Conservation (phyloP, 495 filamentous ascomycete genomes). For the Penicillium crystallinum region DNA sequence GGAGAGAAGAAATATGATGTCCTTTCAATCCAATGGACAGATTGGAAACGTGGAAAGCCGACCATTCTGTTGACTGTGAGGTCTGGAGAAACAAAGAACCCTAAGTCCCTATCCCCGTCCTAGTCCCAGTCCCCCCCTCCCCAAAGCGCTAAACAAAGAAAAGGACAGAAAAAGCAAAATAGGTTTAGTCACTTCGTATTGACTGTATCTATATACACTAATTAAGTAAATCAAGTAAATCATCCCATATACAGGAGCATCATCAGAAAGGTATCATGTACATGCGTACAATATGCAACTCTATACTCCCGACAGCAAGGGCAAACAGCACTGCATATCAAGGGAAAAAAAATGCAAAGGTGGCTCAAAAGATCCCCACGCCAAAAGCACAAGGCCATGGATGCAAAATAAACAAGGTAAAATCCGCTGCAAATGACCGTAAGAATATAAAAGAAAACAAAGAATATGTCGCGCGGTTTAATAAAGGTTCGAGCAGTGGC, state of each 20-base stretch:
- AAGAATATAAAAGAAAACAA: background rate
- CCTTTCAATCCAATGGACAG: background rate
- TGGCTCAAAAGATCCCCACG: slow-evolving; percentile 4
- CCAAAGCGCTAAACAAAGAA: slow-evolving; percentile 1
- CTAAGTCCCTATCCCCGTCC: too few species aligned
- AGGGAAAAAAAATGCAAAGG: slow-evolving; percentile 17
- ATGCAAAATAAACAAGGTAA: slow-evolving; percentile 4
- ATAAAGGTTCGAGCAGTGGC: background rate
- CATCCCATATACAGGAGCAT: slow-evolving; percentile 17
- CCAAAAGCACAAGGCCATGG: slow-evolving; percentile 2
- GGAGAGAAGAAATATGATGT: background rate
- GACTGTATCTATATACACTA: slow-evolving; percentile 6
- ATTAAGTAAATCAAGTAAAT: slow-evolving; percentile 6
- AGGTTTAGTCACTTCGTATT: slow-evolving; percentile 6
- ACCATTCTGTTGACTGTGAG: background rate
- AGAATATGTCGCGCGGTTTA: background rate
- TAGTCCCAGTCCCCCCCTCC: background rate
- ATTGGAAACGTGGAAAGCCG: background rate
- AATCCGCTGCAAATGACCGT: slow-evolving; percentile 9
- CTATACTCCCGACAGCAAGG: slow-evolving; percentile 19
- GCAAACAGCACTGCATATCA: background rate
- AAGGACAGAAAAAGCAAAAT: background rate
- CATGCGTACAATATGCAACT: slow-evolving; percentile 26
- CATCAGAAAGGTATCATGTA: slow-evolving; percentile 24
- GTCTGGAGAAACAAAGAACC: background rate